These are phyloP conservation scores for Durusdinium trenchii DNA, from an alignment of 73 alveolate species.

Conservation along the genomic window DNA sequence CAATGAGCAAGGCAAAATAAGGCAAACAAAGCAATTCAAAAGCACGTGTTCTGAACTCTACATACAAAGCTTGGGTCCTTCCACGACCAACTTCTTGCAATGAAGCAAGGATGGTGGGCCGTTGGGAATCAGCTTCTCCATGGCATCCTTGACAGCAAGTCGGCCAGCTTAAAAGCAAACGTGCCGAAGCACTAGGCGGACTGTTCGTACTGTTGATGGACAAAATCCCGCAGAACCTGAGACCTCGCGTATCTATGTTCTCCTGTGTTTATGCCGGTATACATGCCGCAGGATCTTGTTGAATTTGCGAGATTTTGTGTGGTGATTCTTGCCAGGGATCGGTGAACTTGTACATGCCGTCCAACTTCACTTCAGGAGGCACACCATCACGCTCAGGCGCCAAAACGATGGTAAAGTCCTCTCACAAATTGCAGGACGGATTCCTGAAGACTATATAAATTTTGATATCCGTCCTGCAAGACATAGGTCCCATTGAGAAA, in stretches of 20 bases:
- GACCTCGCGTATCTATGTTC: no score
- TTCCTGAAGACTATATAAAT: background rate
- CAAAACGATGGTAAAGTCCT: slow-evolving; percentile 69
- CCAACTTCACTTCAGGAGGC: slow-evolving; percentile 90
- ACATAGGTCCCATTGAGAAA: background rate
- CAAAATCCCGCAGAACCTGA: background rate
- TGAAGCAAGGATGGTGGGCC: slow-evolving; percentile 75
- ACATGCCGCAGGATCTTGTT: no score
- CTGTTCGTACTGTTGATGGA: background rate
- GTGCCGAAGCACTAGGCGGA: background rate
- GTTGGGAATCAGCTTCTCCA: slow-evolving; percentile 87
- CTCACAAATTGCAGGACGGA: background rate
- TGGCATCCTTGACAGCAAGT: slow-evolving; percentile 47
- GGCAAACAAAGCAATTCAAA: no score
- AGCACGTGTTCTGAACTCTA: no score
- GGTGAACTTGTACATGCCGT: slow-evolving; percentile 81
- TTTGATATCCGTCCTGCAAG: background rate
- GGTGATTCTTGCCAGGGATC: background rate
- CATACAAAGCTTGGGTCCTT: slow-evolving; percentile 29
- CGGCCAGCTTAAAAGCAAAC: background rate
- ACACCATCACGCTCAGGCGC: slow-evolving; percentile 90
- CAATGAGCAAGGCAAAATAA: no score
- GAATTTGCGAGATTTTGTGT: no score
- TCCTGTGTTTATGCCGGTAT: no score
- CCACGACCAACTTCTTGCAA: slow-evolving; percentile 81